phyloP scores from a whole-genome alignment of 78 protist species.

The Planoprotostelium fungivorum region DNA sequence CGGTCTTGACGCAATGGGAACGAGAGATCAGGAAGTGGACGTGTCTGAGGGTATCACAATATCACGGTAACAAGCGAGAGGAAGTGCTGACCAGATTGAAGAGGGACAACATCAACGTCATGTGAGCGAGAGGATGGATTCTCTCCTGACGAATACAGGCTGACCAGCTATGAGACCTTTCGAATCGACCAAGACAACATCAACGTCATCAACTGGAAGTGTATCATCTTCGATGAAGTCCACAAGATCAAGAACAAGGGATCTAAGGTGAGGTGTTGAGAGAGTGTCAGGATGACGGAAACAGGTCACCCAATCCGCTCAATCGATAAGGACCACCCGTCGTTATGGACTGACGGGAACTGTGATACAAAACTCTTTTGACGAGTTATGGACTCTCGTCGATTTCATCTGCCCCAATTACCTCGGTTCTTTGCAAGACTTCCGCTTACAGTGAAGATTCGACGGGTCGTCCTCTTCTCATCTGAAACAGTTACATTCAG shows the following conservation, averaged over 20 bases:
- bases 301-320: not conserved
- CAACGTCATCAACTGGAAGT: not conserved
- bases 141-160: too few species aligned
- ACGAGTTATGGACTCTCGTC: constrained; percentile 2
- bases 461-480: not conserved
- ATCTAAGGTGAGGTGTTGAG: not conserved
- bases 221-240: constrained; percentile 3
- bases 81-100: not conserved
- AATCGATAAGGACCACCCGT: not conserved
- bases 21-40: not conserved
- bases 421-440: not conserved
- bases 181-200: not conserved
- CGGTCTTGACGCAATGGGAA: not conserved
- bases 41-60: not conserved
- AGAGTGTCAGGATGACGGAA: not conserved
- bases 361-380: constrained; percentile 6
- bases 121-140: too few species aligned
- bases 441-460: not conserved
- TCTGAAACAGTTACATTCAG: not conserved
- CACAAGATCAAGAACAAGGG: not conserved
- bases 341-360: constrained; percentile 7
- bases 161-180: constrained; percentile 7
- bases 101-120: not conserved
- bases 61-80: not conserved
- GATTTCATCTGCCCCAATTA: not conserved